These are phyloP conservation scores for Falciphora oryzae DNA, from an alignment of 2,329 filamentous ascomycete genomes.

Conservation along the genomic window DNA sequence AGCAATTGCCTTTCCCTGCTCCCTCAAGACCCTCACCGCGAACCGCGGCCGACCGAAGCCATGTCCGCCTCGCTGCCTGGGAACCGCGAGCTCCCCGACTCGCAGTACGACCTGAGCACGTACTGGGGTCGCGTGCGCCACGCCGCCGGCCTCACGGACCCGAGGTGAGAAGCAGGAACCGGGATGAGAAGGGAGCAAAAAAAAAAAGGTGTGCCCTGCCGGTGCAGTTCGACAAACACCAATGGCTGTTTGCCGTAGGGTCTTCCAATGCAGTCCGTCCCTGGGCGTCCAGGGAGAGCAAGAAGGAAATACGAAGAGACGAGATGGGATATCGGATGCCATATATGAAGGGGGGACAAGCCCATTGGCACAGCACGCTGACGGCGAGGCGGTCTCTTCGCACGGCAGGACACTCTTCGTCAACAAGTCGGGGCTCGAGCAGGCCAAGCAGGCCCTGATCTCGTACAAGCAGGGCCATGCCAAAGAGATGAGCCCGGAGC, in stretches of 20 bases:
- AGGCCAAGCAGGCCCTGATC: conserved; percentile 75
- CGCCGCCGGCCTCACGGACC: conserved; percentile 84
- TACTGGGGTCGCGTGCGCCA: conserved; percentile 95
- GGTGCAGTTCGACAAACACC: neutral
- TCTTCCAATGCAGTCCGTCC: neutral
- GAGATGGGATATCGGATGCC: neutral
- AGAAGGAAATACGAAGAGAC: neutral
- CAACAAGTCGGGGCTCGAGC: conserved; percentile 69
- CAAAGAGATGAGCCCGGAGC: conserved; percentile 74
- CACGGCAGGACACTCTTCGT: conserved; percentile 78
- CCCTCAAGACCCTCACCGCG: neutral
- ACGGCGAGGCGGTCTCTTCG: conserved; percentile 1
- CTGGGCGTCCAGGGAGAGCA: too few species aligned
- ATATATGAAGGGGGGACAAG: neutral
- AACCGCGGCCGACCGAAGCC: conserved; percentile 11
- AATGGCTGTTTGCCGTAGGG: neutral
- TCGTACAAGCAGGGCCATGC: conserved; percentile 83
- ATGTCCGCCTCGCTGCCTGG: conserved; percentile 65
- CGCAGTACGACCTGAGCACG: conserved; percentile 85
- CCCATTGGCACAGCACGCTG: neutral
- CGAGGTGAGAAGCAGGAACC: conserved; percentile 64
- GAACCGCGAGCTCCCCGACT: conserved; percentile 76
- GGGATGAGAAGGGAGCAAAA: neutral
- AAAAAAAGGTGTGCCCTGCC: neutral
- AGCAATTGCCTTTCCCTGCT: neutral